These are phyloP conservation scores for Echites panduratus DNA, from an alignment of 257 asterid species.

Conservation along the genomic window DNA sequence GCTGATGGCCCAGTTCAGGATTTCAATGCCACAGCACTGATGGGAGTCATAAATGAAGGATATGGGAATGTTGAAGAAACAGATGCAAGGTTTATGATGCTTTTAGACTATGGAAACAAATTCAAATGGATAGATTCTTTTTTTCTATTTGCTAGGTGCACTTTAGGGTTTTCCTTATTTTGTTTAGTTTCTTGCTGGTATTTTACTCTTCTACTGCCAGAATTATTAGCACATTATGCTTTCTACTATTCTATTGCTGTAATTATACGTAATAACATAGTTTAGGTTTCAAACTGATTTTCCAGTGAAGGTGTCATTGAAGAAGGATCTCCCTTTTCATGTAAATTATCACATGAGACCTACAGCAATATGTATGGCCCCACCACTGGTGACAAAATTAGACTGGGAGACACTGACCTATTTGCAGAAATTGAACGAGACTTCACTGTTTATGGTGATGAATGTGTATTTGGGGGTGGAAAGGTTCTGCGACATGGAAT, in stretches of 20 bases:
- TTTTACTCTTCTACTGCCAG: background rate
- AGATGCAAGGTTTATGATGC: conserved; percentile 45
- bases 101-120: conserved; percentile 13
- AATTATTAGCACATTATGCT: background rate
- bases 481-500: conserved; percentile 87
- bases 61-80: conserved; percentile 51
- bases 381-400: conserved; percentile 76
- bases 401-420: conserved; percentile 87
- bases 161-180: background rate
- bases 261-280: conserved; percentile 10
- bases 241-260: conserved; percentile 13
- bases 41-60: conserved; percentile 45
- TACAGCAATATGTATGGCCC: conserved; percentile 94
- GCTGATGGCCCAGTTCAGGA: conserved; percentile 59
- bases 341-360: conserved; percentile 57
- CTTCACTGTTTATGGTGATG: conserved; percentile 73
- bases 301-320: conserved; percentile 60
- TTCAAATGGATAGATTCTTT: conserved; percentile 7
- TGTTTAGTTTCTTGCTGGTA: background rate
- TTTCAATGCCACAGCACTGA: conserved; percentile 38
- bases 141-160: background rate
- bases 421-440: conserved; percentile 84
- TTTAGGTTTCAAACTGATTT: conserved; percentile 22
- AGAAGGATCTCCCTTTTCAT: conserved; percentile 53
- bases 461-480: conserved; percentile 97